Evolutionary conservation across 257 asterid species (phyloP).

Genomic region (Lantana camara): DNA sequence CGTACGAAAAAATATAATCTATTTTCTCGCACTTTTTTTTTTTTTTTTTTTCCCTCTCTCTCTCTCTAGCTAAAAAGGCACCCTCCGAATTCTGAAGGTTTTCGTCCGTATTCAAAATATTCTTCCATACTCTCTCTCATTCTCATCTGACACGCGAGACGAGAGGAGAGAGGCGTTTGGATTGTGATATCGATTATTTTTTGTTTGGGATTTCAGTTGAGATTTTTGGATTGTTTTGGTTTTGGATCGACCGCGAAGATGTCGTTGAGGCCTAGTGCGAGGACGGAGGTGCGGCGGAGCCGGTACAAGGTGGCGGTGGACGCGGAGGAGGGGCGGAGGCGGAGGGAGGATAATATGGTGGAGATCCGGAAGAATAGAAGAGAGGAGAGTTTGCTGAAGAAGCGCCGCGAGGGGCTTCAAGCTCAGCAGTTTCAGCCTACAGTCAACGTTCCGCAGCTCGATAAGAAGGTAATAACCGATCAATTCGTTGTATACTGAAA

Average conservation of each 20-base stretch:
- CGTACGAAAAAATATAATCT: constrained; percentile 7
- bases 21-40: constrained; percentile 12
- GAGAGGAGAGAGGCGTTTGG: constrained; percentile 22
- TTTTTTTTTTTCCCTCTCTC: too few species aligned
- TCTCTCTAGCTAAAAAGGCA: constrained; percentile 28
- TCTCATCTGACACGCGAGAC: constrained; percentile 31
- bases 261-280: constrained; percentile 91
- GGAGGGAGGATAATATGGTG: constrained; percentile 91
- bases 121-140: too few species aligned
- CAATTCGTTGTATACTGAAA: not conserved
- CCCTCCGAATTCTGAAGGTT: constrained; percentile 26
- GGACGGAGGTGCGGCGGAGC: constrained; percentile 91
- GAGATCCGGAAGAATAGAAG: constrained; percentile 95
- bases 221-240: not conserved
- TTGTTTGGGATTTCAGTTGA: not conserved
- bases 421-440: constrained; percentile 63
- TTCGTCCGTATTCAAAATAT: constrained; percentile 21
- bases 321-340: constrained; percentile 89
- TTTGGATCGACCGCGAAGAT: constrained; percentile 49
- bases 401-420: constrained; percentile 92
- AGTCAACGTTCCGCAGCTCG: constrained; percentile 55
- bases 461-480: constrained; percentile 59
- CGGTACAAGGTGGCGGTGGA: constrained; percentile 97
- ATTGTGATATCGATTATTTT: constrained; percentile 10
- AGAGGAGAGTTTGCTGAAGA: constrained; percentile 88